phyloP scores from a whole-genome alignment of 495 filamentous ascomycete species.

The Trichoderma parareesei region DNA sequence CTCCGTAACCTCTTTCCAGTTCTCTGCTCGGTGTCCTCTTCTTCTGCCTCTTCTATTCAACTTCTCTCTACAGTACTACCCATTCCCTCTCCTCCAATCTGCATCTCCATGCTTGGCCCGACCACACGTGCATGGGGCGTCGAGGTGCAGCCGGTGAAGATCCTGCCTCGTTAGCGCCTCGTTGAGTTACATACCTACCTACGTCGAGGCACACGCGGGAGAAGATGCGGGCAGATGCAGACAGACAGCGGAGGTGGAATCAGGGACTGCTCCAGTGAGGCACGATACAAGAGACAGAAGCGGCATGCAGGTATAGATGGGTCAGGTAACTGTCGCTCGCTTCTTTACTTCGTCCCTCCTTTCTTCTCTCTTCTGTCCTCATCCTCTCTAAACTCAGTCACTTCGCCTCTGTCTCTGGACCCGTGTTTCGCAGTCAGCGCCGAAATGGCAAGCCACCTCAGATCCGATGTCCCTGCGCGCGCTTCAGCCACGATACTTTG shows the following conservation, averaged over 20 bases:
- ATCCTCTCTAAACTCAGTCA: not conserved
- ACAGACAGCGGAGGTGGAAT: not conserved
- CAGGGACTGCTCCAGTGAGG: not conserved
- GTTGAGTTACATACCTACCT: not conserved
- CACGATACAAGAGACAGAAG: not conserved
- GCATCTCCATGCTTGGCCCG: not conserved
- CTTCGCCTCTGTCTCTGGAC: not conserved
- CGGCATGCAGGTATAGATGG: not conserved
- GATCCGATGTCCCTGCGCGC: not conserved
- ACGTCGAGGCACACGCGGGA: not conserved
- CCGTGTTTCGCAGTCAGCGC: not conserved
- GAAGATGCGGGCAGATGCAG: not conserved
- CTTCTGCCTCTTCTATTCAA: too few relatives aligned
- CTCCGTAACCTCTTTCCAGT: too few relatives aligned
- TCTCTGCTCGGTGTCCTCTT: not conserved
- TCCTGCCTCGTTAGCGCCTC: not conserved
- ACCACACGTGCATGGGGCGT: not conserved
- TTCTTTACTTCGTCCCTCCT: too few relatives aligned
- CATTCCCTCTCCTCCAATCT: too few relatives aligned
- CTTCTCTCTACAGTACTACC: too few relatives aligned
- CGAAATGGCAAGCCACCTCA: not conserved
- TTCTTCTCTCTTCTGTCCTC: not conserved
- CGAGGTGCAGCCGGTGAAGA: constrained; percentile 8
- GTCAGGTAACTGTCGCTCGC: not conserved
- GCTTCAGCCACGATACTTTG: too few relatives aligned